Conservation (phyloP, 1,284 basidiomycete genomes). For the Cutaneotrichosporon cavernicola region DNA sequence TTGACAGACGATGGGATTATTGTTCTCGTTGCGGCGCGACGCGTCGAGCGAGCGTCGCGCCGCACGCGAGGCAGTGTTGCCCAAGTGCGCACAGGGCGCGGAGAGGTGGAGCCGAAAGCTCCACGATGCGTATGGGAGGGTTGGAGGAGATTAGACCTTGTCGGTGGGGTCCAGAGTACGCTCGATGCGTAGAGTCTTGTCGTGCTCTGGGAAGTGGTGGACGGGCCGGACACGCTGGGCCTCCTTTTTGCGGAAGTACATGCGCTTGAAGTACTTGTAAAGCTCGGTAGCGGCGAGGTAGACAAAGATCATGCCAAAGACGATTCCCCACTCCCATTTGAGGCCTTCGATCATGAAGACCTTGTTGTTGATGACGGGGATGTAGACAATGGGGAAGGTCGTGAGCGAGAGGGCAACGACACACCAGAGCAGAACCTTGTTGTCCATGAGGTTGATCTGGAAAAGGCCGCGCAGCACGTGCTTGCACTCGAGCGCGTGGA, state of each 20-base stretch:
- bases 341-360: slow-evolving; percentile 48
- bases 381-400: slow-evolving; percentile 53
- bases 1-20: not conserved
- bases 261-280: slow-evolving; percentile 46
- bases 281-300: slow-evolving; percentile 43
- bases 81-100: not conserved
- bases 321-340: slow-evolving; percentile 54
- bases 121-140: not conserved
- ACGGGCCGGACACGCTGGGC: slow-evolving; percentile 10
- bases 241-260: slow-evolving; percentile 24
- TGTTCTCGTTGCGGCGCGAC: not conserved
- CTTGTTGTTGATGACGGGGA: slow-evolving; percentile 51
- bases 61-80: not conserved
- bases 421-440: slow-evolving; percentile 60
- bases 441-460: slow-evolving; percentile 58
- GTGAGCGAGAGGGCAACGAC: slow-evolving; percentile 44
- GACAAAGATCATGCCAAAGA: slow-evolving; percentile 51
- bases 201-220: slow-evolving; percentile 23
- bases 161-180: slow-evolving; percentile 29
- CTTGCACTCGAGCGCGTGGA: slow-evolving; percentile 53
- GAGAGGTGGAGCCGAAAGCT: not conserved
- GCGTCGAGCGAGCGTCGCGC: not conserved
- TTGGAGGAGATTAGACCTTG: not conserved
- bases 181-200: slow-evolving; percentile 48
- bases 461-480: slow-evolving; percentile 52